phyloP scores from a whole-genome alignment of 225 moss, liverwort and hornwort species.

The Physcomitrium patens region DNA sequence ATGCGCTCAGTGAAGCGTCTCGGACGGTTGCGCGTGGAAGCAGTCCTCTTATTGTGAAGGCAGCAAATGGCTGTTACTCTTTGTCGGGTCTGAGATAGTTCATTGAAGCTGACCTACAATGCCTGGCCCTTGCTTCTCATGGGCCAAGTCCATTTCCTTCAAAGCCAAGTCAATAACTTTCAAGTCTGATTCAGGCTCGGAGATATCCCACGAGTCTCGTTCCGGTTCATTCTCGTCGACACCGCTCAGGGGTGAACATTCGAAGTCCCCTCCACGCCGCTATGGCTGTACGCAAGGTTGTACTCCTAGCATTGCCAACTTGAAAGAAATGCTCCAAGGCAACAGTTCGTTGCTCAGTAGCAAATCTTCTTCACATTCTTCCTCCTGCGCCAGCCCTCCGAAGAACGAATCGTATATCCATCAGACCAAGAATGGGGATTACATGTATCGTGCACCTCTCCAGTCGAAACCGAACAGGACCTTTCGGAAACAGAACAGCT shows the following conservation, averaged over 20 bases:
- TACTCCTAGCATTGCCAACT: conserved; percentile 45
- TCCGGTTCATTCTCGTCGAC: conserved; percentile 53
- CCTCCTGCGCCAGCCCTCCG: conserved; percentile 39
- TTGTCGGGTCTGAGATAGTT: background rate
- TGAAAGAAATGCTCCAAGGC: conserved; percentile 52
- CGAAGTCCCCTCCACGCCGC: conserved; percentile 31
- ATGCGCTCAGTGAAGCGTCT: background rate
- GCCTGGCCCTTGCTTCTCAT: conserved; percentile 59
- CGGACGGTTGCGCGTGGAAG: background rate
- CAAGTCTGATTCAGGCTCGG: conserved; percentile 47
- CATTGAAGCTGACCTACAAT: conserved; percentile 16
- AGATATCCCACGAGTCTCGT: conserved; percentile 47
- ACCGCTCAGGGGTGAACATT: conserved; percentile 28
- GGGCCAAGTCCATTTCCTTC: conserved; percentile 55
- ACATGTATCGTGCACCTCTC: conserved; percentile 33
- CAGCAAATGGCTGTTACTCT: conserved; percentile 9
- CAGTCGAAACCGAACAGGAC: conserved; percentile 39
- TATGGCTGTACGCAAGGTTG: conserved; percentile 47
- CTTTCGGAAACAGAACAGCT: conserved; percentile 48
- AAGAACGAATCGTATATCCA: conserved; percentile 38
- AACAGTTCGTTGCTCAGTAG: conserved; percentile 33
- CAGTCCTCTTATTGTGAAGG: background rate
- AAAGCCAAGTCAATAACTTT: conserved; percentile 48
- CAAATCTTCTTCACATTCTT: conserved; percentile 35
- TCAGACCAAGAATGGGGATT: conserved; percentile 39